These are phyloP conservation scores for Penstemon barbatus DNA, from an alignment of 257 asterid genomes.

Conservation along the genomic window DNA sequence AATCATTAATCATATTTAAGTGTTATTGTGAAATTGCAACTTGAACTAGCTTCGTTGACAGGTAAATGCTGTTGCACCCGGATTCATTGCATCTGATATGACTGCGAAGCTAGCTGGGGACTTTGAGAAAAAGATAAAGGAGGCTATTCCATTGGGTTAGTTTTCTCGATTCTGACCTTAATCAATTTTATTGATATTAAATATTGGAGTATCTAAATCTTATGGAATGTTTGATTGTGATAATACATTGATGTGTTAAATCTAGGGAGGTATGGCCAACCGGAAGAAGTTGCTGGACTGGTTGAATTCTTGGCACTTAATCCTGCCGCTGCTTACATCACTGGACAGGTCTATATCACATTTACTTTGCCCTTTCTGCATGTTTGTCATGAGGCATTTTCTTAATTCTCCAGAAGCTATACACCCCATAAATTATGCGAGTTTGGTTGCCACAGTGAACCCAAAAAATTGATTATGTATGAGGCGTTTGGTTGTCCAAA, in stretches of 20 bases:
- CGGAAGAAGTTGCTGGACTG: constrained; percentile 64
- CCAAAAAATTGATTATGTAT: neutral
- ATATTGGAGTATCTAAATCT: neutral
- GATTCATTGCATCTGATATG: constrained; percentile 94
- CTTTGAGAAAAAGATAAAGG: constrained; percentile 78
- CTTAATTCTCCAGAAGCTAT: constrained; percentile 1
- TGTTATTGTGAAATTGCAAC: constrained; percentile 8
- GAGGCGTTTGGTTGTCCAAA: neutral
- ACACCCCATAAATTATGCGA: neutral
- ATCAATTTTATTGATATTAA: neutral
- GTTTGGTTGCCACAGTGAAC: neutral
- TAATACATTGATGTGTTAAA: constrained; percentile 9
- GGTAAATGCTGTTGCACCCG: constrained; percentile 98
- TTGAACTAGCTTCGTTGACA: constrained; percentile 31
- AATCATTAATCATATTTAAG: constrained; percentile 4
- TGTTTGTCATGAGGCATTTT: neutral
- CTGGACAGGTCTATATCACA: constrained; percentile 72
- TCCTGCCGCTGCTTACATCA: constrained; percentile 76
- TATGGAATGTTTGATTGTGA: constrained; percentile 2
- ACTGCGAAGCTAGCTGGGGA: constrained; percentile 78
- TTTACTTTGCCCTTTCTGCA: neutral
- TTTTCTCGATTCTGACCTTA: constrained; percentile 11
- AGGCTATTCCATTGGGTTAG: constrained; percentile 82
- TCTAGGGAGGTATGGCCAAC: constrained; percentile 63
- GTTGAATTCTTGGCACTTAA: constrained; percentile 57